These are phyloP conservation scores for Cytospora chrysosperma DNA, from an alignment of 2,329 filamentous ascomycete genomes.

Conservation along the genomic window DNA sequence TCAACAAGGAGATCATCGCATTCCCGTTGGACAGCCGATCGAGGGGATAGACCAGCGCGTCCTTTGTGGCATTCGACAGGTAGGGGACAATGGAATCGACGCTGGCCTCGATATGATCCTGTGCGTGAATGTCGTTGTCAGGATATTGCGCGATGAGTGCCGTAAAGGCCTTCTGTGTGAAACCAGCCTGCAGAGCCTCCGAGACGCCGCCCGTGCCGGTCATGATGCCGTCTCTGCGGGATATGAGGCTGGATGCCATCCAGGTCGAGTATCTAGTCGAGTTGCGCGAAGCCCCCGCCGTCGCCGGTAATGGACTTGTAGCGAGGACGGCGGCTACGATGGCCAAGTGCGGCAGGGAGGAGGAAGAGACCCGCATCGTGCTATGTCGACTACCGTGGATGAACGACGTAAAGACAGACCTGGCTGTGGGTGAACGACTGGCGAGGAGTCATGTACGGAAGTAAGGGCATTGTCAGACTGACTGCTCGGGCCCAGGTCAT, in stretches of 20 bases:
- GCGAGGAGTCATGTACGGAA: neutral
- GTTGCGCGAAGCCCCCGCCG: neutral
- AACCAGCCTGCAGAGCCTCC: conserved; percentile 34
- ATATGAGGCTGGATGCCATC: conserved; percentile 36
- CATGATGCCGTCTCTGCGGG: conserved; percentile 35
- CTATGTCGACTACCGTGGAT: neutral
- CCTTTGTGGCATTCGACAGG: conserved; percentile 30
- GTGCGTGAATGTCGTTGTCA: conserved; percentile 13
- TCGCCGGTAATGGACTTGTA: conserved; percentile 16
- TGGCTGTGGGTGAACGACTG: neutral
- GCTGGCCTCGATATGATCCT: conserved; percentile 30
- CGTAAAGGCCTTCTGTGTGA: conserved; percentile 34
- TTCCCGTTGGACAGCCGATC: conserved; percentile 35
- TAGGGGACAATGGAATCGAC: conserved; percentile 31
- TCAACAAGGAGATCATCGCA: conserved; percentile 28
- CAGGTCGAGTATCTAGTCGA: conserved; percentile 26
- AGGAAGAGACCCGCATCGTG: neutral
- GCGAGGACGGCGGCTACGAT: conserved; percentile 22
- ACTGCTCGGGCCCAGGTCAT: neutral
- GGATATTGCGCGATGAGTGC: conserved; percentile 31
- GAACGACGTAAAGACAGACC: neutral
- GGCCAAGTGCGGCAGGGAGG: conserved; percentile 13
- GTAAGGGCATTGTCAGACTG: neutral
- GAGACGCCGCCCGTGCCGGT: conserved; percentile 32
- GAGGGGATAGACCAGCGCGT: conserved; percentile 32